Conservation (phyloP, 331 rosid genomes). For the Quercus tomentella region DNA sequence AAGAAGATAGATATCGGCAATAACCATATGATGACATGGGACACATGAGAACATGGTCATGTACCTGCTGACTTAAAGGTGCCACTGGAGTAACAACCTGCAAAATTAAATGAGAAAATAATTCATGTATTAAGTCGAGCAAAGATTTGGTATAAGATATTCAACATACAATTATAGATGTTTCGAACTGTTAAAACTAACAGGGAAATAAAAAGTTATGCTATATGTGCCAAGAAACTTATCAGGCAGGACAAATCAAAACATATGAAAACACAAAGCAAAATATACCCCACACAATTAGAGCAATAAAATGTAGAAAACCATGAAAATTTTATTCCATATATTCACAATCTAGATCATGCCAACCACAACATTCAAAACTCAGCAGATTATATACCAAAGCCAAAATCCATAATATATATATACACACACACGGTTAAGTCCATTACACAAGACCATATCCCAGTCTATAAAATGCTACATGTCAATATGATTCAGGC, state of each 20-base stretch:
- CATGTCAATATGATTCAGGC: not conserved
- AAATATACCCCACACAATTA: not conserved
- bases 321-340: not conserved
- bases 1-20: not conserved
- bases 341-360: not conserved
- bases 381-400: not conserved
- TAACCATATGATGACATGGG: not conserved
- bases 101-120: conserved; percentile 9
- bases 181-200: not conserved
- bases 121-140: not conserved
- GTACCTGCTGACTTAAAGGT: conserved; percentile 97
- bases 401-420: not conserved
- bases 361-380: not conserved
- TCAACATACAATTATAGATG: not conserved
- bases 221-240: not conserved
- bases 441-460: not conserved
- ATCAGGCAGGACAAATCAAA: not conserved
- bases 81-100: conserved; percentile 99
- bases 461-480: not conserved
- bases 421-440: not conserved
- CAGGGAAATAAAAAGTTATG: not conserved
- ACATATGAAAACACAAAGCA: not conserved
- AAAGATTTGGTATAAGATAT: not conserved
- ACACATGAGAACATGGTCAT: conserved; percentile 1
- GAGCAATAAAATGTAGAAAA: not conserved